Percentiles rank a stretch among this genome's conserved stretches.
phyloP scores from a whole-genome alignment of 495 filamentous ascomycete species.

The Trichocladium antarcticum region DNA sequence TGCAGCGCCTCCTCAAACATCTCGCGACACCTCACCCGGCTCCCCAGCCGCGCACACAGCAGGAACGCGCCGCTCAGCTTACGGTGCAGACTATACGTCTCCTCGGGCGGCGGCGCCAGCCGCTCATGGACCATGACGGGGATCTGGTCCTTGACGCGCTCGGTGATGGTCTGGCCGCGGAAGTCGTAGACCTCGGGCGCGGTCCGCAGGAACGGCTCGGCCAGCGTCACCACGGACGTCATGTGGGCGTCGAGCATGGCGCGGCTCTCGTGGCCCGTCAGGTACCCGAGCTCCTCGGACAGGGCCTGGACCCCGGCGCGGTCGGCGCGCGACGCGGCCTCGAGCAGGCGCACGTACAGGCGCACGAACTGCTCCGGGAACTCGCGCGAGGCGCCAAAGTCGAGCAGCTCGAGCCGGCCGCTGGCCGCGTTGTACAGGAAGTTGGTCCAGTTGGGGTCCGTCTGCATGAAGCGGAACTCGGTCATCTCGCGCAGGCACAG shows the following conservation, averaged over 20 bases:
- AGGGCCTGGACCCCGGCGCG: slow-evolving; percentile 49
- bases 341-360: slow-evolving; percentile 65
- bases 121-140: slow-evolving; percentile 86
- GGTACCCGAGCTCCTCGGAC: slow-evolving; percentile 76
- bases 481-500: slow-evolving; percentile 87
- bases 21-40: slow-evolving; percentile 66
- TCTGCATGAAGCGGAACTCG: slow-evolving; percentile 97
- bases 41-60: slow-evolving; percentile 77
- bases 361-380: slow-evolving; percentile 69
- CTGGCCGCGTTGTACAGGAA: slow-evolving; percentile 76
- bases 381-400: slow-evolving; percentile 87
- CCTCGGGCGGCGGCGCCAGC: slow-evolving; percentile 83
- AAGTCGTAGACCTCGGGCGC: slow-evolving; percentile 89
- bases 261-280: slow-evolving; percentile 75
- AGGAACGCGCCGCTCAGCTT: slow-evolving; percentile 95
- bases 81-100: slow-evolving; percentile 92
- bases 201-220: slow-evolving; percentile 70
- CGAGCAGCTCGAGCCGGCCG: slow-evolving; percentile 75
- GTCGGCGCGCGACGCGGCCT: slow-evolving; percentile 64
- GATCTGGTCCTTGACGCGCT: slow-evolving; percentile 73
- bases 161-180: slow-evolving; percentile 85
- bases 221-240: slow-evolving; percentile 69
- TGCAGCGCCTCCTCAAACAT: slow-evolving; percentile 61
- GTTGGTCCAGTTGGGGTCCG: slow-evolving; percentile 99
- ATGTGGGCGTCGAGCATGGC: slow-evolving; percentile 83